A percentile compares a stretch with the other conserved stretches of the same genome.
These are phyloP conservation scores for Dothistroma pini DNA, from an alignment of 2,329 filamentous ascomycete genomes.

Conservation along the genomic window DNA sequence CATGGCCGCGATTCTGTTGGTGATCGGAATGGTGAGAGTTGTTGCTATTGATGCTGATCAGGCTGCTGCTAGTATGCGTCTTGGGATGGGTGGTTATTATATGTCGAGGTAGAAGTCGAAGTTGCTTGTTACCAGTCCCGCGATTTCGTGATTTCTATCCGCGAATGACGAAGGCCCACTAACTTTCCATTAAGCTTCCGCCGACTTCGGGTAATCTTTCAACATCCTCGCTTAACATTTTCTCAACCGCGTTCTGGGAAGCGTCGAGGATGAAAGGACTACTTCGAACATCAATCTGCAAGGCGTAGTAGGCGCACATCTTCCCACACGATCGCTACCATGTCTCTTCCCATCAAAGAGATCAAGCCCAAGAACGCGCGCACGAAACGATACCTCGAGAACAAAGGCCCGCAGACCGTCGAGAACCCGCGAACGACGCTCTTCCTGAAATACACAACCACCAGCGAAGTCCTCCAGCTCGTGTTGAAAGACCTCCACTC, in stretches of 20 bases:
- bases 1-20: conserved; percentile 7
- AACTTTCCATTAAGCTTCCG: background rate
- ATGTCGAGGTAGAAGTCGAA: background rate
- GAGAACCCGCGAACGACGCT: conserved; percentile 90
- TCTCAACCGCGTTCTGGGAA: background rate
- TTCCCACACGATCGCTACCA: conserved; percentile 9
- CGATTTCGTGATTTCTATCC: conserved; percentile 2
- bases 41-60: background rate
- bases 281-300: background rate
- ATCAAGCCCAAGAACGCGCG: conserved; percentile 67
- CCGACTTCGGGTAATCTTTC: background rate
- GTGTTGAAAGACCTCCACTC: conserved; percentile 80
- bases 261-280: background rate
- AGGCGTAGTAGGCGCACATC: background rate
- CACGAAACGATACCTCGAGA: conserved; percentile 91
- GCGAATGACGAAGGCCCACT: background rate
- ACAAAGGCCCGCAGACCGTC: conserved; percentile 80
- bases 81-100: background rate
- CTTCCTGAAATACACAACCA: conserved; percentile 82
- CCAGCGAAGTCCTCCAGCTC: conserved; percentile 76
- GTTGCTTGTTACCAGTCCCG: no score
- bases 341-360: conserved; percentile 56
- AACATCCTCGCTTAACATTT: background rate
- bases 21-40: conserved; percentile 9
- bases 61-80: background rate